Base-by-base conservation (phyloP, 805 yeast genomes). In the Metschnikowia sp. region DNA sequence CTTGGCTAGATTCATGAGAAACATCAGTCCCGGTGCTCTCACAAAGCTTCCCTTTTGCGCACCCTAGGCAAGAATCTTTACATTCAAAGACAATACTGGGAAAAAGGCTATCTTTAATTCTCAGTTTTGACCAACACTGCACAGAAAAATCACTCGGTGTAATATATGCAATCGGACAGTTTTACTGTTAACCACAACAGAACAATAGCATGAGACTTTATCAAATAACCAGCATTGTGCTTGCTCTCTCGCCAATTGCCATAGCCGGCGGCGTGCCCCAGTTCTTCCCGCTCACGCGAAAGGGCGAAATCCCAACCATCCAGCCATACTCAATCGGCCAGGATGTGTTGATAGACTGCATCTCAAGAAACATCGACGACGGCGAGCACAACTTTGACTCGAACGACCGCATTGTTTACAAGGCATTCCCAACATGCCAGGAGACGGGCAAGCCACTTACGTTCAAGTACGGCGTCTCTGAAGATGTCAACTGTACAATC, bases 311-410 rank as follows among this genome's bases (percentile, higher is more conserved):
- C 8, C 75, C 76, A 3, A 44, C 41, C 13, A 46, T 62, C 53
- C 62, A 50, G 61, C 81, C 70, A 43, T 76, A 68, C 57, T 39
- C 54, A 4, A 22, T 30, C 1, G 76, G 76, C 4, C 78, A 80
- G 41, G 64, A 60, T 8, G 61, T 84, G 11, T 64, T 74, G 38
- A 57, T 84, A 42, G 78, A 76, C 54, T 86, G 94, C 62, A 85
- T 82, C 50, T 64, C 77, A 42, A 72, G 94, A 57, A 78, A 83
- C 53, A 86, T 86, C 44, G 88, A 84, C 36, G 79, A 74, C 51
- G 94, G 94, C 45, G 92, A 86, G 61, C 92, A 86, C 67, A 73
- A 78, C 48, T 82, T 83, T 52, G 89, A 84, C 58, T 73, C 71
- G n/a, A 66, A 76, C n/a, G 78, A 78, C 8, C 69, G 78, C 48